Base-by-base conservation (phyloP, 129 eudicot genomes). In the Centella asiatica region DNA sequence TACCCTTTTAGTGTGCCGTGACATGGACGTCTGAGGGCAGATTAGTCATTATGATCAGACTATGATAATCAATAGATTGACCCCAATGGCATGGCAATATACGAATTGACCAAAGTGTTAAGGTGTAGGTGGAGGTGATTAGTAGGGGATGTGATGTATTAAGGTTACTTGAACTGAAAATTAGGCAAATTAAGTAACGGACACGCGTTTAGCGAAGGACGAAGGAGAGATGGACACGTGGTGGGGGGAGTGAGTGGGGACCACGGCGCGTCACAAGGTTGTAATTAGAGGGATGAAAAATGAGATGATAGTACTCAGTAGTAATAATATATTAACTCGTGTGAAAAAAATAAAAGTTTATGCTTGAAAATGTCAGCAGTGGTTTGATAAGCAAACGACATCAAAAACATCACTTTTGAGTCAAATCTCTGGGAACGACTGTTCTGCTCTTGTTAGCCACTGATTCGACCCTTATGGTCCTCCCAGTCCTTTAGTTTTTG, bases 111-210 rank as follows among this genome's bases (percentile, higher is more conserved):
- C n/a, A n/a, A n/a, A n/a, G n/a, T n/a, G 57, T 32, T 47, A 6
- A 63, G 7, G 12, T 8, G 46, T 15, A 33, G 20, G 19, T n/a
- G 44, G 25, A 46, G 66, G 51, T 37, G 76, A 52, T 24, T 28
- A 55, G 48, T 23, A 64, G n/a, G n/a, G n/a, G n/a, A n/a, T n/a
- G n/a, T 53, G 77, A 57, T 68, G 56, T 10, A 27, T 69, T 20
- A 55, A 68, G 17, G 66, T 45, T 34, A 44, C 14, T 36, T 18
- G 65, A 75, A 56, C 66, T 54, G 65, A 75, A 64, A 63, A 60
- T 72, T 69, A 65, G 74, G 71, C 79, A 61, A 23, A 50, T 72
- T 80, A 42, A 65, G 39, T 49, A 46, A 65, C 50, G 68, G 86
- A 72, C 68, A 66, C 73, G 66, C 57, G 49, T 50, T 36, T 26